These are phyloP conservation scores for Calamus simplicifolius DNA, from an alignment of 176 grass and related monocot species.

Conservation along the genomic window DNA sequence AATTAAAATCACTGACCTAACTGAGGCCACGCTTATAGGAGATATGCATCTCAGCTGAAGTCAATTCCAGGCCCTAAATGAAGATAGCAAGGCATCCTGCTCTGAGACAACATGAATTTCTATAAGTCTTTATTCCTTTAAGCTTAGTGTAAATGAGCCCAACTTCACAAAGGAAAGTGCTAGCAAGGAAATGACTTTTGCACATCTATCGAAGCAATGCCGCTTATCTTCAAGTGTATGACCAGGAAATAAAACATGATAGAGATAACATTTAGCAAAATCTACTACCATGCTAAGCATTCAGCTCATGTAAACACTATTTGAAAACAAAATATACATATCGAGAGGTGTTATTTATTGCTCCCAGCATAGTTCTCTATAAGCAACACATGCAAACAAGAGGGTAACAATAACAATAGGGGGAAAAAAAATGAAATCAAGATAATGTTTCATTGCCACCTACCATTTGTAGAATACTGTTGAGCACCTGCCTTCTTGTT, in stretches of 20 bases:
- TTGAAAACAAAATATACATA: background rate
- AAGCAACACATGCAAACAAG: background rate
- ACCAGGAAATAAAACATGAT: background rate
- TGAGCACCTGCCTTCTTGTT: constrained; percentile 10
- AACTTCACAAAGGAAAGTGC: constrained; percentile 4
- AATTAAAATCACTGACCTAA: constrained; percentile 8
- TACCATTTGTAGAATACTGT: constrained; percentile 3
- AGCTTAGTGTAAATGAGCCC: background rate
- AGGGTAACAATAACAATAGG: too few species aligned
- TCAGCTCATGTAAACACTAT: background rate
- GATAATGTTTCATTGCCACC: background rate
- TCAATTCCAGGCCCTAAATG: constrained; percentile 7
- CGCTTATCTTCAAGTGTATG: constrained; percentile 2
- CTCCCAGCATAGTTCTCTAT: background rate
- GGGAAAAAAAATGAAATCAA: background rate
- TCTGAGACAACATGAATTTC: constrained; percentile 1
- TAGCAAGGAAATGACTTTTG: constrained; percentile 3
- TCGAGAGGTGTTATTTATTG: background rate
- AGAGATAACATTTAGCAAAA: background rate
- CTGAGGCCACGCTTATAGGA: constrained; percentile 1
- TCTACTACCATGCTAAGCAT: background rate
- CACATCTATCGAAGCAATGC: background rate
- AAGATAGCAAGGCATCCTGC: constrained; percentile 10
- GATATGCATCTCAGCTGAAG: constrained; percentile 10
- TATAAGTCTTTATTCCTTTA: constrained; percentile 1